phyloP scores from a whole-genome alignment of 2,329 filamentous ascomycete genomes.

The Nannizziopsis barbatae region DNA sequence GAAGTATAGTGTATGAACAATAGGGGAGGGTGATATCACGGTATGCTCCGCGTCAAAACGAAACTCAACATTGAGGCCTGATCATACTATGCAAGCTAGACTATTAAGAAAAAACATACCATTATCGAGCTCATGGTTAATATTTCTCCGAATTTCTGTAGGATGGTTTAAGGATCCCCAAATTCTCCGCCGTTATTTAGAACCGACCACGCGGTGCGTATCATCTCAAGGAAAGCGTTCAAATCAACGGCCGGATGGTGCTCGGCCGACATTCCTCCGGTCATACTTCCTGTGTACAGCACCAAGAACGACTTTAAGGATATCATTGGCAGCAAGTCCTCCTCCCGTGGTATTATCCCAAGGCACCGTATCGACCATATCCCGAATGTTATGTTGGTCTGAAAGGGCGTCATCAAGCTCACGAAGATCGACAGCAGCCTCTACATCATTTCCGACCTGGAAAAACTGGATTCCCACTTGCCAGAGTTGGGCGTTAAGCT shows the following conservation, averaged over 20 bases:
- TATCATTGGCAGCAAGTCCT: constrained; percentile 54
- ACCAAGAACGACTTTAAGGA: constrained; percentile 74
- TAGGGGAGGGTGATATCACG: too few relatives aligned
- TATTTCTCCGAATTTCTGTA: too few relatives aligned
- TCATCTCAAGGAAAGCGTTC: background rate
- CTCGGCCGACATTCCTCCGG: constrained; percentile 12
- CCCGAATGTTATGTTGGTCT: constrained; percentile 51
- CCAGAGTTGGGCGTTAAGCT: constrained; percentile 57
- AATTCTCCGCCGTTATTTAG: too few relatives aligned
- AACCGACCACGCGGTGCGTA: too few relatives aligned
- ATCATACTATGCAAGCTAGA: too few relatives aligned
- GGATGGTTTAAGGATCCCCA: too few relatives aligned
- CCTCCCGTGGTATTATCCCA: constrained; percentile 45
- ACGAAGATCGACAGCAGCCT: constrained; percentile 54
- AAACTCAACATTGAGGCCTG: too few relatives aligned
- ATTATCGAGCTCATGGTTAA: too few relatives aligned
- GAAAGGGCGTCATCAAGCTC: constrained; percentile 64
- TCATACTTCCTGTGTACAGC: constrained; percentile 59
- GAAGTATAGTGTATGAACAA: too few relatives aligned
- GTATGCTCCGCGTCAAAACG: too few relatives aligned
- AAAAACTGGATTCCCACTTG: constrained; percentile 95
- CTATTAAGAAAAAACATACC: background rate
- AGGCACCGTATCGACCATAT: constrained; percentile 86
- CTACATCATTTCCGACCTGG: constrained; percentile 67
- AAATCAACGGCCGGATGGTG: too few relatives aligned